These are phyloP conservation scores for Rhizopus arrhizus DNA, from an alignment of 371 early-diverging fungal genomes.

Conservation along the genomic window DNA sequence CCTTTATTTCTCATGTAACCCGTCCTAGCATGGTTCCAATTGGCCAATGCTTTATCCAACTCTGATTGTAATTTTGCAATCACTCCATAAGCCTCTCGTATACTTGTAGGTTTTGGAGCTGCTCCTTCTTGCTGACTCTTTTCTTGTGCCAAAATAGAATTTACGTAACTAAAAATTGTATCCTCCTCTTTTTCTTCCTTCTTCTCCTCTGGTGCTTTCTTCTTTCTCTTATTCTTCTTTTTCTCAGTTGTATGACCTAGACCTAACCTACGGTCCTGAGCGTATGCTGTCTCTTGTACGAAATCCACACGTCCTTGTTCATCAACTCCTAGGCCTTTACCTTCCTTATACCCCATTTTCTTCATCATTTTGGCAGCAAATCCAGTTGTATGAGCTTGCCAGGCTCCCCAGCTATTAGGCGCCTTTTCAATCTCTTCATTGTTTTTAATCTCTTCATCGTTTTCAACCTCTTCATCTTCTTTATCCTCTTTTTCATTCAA, in stretches of 20 bases:
- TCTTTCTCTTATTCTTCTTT: constrained; percentile 8
- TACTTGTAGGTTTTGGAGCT: neutral
- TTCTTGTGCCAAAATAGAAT: constrained; percentile 15
- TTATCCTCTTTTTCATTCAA: constrained; percentile 3
- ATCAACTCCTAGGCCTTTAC: constrained; percentile 33
- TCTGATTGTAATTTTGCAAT: constrained; percentile 22
- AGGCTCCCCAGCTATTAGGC: constrained; percentile 20
- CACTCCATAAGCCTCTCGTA: constrained; percentile 7
- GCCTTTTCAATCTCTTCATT: constrained; percentile 4
- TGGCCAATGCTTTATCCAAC: constrained; percentile 12
- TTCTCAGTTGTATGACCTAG: constrained; percentile 7
- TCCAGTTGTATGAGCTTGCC: constrained; percentile 40
- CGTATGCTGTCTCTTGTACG: constrained; percentile 13
- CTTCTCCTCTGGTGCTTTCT: neutral
- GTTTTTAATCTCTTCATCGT: constrained; percentile 6
- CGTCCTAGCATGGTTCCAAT: constrained; percentile 18
- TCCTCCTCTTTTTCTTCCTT: constrained; percentile 6
- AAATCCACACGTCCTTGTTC: constrained; percentile 34
- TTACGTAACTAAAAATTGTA: constrained; percentile 23
- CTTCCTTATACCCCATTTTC: constrained; percentile 44
- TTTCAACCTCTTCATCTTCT: constrained; percentile 3
- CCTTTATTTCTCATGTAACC: constrained; percentile 30
- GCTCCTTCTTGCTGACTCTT: neutral
- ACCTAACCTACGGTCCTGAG: constrained; percentile 13
- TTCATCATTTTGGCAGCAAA: constrained; percentile 43